Evolutionary conservation across 2,329 filamentous ascomycete genomes (phyloP).

Genomic region (Endocalyx cinctus): DNA sequence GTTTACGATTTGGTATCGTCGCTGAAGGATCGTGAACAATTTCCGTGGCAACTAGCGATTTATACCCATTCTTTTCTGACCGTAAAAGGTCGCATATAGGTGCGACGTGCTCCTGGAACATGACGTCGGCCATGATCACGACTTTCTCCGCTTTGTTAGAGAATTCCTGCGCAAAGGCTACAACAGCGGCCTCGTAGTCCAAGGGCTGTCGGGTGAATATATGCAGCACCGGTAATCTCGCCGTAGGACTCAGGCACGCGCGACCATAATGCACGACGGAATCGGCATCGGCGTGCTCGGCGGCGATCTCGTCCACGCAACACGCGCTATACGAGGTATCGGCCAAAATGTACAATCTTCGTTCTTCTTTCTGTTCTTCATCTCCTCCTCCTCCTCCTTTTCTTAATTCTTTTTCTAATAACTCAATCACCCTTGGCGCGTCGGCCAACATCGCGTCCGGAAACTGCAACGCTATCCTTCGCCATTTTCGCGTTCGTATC

Average conservation of each 20-base stretch:
- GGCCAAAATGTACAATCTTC: conserved; percentile 73
- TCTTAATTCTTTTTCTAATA: conserved; percentile 40
- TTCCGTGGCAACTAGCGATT: conserved; percentile 61
- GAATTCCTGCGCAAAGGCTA: conserved; percentile 66
- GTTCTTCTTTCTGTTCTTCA: conserved; percentile 8
- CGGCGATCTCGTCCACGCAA: conserved; percentile 94
- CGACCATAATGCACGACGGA: conserved; percentile 93
- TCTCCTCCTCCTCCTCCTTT: conserved; percentile 6
- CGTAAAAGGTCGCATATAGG: conserved; percentile 51
- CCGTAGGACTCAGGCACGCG: conserved; percentile 86
- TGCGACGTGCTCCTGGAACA: conserved; percentile 71
- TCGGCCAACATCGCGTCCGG: conserved; percentile 89
- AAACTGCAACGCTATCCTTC: conserved; percentile 85
- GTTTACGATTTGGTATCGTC: conserved; percentile 75
- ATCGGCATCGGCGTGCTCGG: conserved; percentile 86
- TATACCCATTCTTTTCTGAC: conserved; percentile 66
- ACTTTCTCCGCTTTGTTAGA: conserved; percentile 58
- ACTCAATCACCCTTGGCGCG: conserved; percentile 72
- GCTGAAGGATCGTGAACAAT: conserved; percentile 76
- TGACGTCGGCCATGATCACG: conserved; percentile 84
- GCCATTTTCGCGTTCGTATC: conserved; percentile 68
- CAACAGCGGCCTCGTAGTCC: conserved; percentile 52
- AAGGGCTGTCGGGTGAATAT: conserved; percentile 77
- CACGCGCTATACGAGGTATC: conserved; percentile 97
- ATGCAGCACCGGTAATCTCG: conserved; percentile 80